phyloP scores from a whole-genome alignment of 257 asterid genomes.

The Osmanthus fragrans region DNA sequence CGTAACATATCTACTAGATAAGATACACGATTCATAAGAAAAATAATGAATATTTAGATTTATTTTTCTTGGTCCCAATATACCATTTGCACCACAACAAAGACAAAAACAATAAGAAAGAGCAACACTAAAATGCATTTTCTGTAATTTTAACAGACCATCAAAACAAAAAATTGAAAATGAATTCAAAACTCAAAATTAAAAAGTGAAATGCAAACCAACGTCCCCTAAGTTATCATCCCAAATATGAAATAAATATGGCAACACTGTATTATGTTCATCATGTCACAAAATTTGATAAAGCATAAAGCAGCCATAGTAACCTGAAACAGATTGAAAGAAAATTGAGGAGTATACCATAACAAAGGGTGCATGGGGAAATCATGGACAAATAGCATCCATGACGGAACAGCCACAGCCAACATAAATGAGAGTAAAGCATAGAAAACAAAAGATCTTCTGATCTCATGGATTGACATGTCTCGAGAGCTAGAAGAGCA shows the following conservation, averaged over 20 bases:
- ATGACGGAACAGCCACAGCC: conserved; percentile 66
- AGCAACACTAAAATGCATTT: too few relatives aligned
- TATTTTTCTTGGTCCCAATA: too few relatives aligned
- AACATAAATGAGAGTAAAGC: conserved; percentile 44
- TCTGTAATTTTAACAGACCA: too few relatives aligned
- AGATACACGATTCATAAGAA: too few relatives aligned
- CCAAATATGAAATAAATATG: background rate
- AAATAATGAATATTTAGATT: too few relatives aligned
- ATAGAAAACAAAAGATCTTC: conserved; percentile 63
- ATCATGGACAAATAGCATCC: conserved; percentile 84
- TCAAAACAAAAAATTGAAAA: too few relatives aligned
- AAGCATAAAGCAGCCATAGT: background rate
- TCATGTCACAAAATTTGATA: background rate
- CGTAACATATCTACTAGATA: too few relatives aligned
- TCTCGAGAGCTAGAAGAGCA: conserved; percentile 31
- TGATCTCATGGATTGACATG: conserved; percentile 43
- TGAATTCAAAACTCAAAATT: background rate
- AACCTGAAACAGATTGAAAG: conserved; percentile 1
- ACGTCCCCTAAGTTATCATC: background rate
- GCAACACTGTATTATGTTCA: background rate
- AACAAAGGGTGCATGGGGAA: conserved; percentile 68
- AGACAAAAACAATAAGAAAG: too few relatives aligned
- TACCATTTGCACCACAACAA: too few relatives aligned
- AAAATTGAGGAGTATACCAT: conserved; percentile 47
- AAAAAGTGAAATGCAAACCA: background rate